Conservation (phyloP, 192 early-diverging fungal species). For the Coemansia sp. region DNA sequence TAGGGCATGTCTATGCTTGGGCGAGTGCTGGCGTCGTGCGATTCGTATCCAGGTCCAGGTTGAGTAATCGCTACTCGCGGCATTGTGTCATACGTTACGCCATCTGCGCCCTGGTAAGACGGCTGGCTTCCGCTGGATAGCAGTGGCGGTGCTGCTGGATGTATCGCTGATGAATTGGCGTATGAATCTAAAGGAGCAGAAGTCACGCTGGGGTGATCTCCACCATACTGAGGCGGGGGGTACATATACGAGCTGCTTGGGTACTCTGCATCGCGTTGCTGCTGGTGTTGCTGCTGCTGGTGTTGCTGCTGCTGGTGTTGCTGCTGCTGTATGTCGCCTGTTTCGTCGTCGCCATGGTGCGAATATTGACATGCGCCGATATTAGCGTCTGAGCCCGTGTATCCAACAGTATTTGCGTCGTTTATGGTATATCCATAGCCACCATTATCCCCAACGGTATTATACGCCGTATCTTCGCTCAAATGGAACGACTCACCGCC, state of each 20-base stretch:
- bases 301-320: constrained; percentile 6
- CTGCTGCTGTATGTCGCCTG: constrained; percentile 10
- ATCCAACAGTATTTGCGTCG: not conserved
- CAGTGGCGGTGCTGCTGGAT: constrained; percentile 9
- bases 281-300: constrained; percentile 7
- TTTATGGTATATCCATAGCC: not conserved
- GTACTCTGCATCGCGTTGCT: not conserved
- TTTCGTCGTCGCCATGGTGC: not conserved
- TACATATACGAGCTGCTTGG: not conserved
- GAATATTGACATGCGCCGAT: not conserved
- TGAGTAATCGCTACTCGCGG: not conserved
- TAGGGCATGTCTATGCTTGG: constrained; percentile 28
- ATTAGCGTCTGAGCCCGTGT: not conserved
- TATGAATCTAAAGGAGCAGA: constrained; percentile 1
- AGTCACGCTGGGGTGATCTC: not conserved
- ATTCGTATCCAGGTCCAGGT: constrained; percentile 11
- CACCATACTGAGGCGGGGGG: not conserved
- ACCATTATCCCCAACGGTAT: not conserved
- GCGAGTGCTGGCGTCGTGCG: constrained; percentile 25
- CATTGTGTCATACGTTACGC: not conserved
- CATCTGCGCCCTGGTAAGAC: not conserved
- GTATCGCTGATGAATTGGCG: not conserved
- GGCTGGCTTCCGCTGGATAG: not conserved
- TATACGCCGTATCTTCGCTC: not conserved
- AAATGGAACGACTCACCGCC: not conserved